These are phyloP conservation scores for Anisodus tanguticus DNA, from an alignment of 257 asterid species.

Conservation along the genomic window DNA sequence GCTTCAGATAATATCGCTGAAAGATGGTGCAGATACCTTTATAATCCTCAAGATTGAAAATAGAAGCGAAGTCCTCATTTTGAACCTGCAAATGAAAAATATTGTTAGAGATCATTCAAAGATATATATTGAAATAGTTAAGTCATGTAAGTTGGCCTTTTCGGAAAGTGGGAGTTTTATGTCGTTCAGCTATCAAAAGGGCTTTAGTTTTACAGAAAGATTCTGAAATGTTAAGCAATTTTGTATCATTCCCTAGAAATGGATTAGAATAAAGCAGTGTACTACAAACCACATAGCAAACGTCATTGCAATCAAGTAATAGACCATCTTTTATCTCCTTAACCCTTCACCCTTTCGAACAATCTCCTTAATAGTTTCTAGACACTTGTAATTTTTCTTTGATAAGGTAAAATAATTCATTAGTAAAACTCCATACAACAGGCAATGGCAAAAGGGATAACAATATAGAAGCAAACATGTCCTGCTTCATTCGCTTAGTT, in stretches of 20 bases:
- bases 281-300: background rate
- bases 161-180: background rate
- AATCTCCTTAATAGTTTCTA: background rate
- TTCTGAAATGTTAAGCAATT: background rate
- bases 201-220: background rate
- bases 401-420: background rate
- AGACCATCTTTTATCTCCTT: constrained; percentile 1
- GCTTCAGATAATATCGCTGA: background rate
- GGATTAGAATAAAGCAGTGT: background rate
- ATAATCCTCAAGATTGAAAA: constrained; percentile 93
- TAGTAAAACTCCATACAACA: background rate
- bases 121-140: background rate
- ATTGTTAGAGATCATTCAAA: constrained; percentile 14
- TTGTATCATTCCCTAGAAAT: background rate
- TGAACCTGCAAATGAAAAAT: constrained; percentile 62
- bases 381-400: background rate
- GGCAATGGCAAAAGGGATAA: constrained; percentile 3
- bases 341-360: background rate
- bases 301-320: background rate
- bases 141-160: background rate
- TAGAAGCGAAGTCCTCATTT: constrained; percentile 75
- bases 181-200: background rate
- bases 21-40: constrained; percentile 64
- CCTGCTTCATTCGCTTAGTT: background rate
- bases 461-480: background rate